Conservation (phyloP, 768 basidiomycete genomes). For the Trametes gibbosa region DNA sequence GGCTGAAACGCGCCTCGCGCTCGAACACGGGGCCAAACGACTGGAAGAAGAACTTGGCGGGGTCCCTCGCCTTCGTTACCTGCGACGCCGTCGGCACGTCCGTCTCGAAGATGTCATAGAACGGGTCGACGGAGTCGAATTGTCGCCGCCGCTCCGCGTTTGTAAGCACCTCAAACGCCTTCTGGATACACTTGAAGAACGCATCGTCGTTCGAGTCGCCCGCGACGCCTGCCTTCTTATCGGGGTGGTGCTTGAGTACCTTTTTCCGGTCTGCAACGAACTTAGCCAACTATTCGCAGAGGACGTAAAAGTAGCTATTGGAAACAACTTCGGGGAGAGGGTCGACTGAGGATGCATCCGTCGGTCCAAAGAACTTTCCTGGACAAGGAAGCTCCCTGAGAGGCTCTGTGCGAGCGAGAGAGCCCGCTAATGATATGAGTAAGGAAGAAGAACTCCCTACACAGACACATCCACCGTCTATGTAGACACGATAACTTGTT, state of each 20-base stretch:
- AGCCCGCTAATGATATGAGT: no score
- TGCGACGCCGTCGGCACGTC: slow-evolving; percentile 69
- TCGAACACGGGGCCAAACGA: slow-evolving; percentile 81
- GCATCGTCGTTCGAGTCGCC: slow-evolving; percentile 93
- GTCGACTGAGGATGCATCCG: background rate
- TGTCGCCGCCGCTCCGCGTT: slow-evolving; percentile 86
- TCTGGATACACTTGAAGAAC: slow-evolving; percentile 99
- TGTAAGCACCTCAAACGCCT: slow-evolving; percentile 92
- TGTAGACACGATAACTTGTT: no score
- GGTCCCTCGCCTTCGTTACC: slow-evolving; percentile 48
- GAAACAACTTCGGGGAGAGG: background rate
- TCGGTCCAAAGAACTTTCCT: background rate
- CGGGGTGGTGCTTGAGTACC: slow-evolving; percentile 97
- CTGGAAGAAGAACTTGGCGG: slow-evolving; percentile 66
- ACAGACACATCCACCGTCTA: background rate
- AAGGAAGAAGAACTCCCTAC: background rate
- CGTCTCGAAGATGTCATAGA: slow-evolving; percentile 68
- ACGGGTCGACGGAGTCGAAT: slow-evolving; percentile 94
- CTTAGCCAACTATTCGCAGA: background rate
- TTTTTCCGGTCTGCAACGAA: slow-evolving; percentile 84
- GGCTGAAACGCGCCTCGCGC: slow-evolving; percentile 91
- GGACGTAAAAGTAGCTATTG: background rate
- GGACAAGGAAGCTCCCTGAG: background rate
- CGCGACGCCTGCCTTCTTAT: slow-evolving; percentile 83
- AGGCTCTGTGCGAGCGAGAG: background rate